Percentiles rank a stretch among this genome's conserved stretches.
phyloP scores from a whole-genome alignment of 768 basidiomycete genomes.

The Galerina marginata region DNA sequence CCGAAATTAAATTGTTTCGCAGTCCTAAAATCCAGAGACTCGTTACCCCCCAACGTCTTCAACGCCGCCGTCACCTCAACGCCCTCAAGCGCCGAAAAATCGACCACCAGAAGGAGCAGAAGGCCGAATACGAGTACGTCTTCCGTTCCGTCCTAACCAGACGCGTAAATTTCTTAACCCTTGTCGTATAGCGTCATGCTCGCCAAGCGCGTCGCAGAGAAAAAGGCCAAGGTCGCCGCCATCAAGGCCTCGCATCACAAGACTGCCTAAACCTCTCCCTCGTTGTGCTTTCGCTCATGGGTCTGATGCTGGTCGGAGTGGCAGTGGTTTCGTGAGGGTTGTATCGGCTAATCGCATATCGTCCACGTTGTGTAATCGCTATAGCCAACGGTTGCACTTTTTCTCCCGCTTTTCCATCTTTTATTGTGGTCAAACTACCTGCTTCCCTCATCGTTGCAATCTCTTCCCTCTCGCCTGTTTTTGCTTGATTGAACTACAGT shows the following conservation, averaged over 20 bases:
- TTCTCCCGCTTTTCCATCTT: not conserved
- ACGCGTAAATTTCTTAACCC: not conserved
- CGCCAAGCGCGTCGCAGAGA: slow-evolving; percentile 90
- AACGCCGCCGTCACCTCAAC: slow-evolving; percentile 92
- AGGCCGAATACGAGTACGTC: slow-evolving; percentile 87
- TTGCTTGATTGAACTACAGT: slow-evolving; percentile 3
- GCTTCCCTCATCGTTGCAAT: not conserved
- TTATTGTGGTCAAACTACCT: not conserved
- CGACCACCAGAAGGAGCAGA: slow-evolving; percentile 94
- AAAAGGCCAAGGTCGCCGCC: slow-evolving; percentile 89
- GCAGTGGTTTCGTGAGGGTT: slow-evolving; percentile 12
- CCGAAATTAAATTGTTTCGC: not conserved
- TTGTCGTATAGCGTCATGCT: slow-evolving; percentile 58
- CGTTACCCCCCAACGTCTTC: slow-evolving; percentile 93
- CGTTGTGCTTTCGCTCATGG: slow-evolving; percentile 6
- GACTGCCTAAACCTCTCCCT: slow-evolving; percentile 24
- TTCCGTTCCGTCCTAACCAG: not conserved
- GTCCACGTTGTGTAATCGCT: slow-evolving; percentile 11
- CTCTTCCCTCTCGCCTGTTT: not conserved
- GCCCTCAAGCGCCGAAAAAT: slow-evolving; percentile 88
- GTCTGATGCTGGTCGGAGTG: slow-evolving; percentile 9
- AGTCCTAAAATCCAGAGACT: slow-evolving; percentile 98
- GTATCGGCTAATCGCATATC: slow-evolving; percentile 14
- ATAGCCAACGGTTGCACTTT: slow-evolving; percentile 12
- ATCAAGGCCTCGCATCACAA: slow-evolving; percentile 79